Base-by-base conservation (phyloP, 2,329 filamentous ascomycete species). In the Fusarium poae region DNA sequence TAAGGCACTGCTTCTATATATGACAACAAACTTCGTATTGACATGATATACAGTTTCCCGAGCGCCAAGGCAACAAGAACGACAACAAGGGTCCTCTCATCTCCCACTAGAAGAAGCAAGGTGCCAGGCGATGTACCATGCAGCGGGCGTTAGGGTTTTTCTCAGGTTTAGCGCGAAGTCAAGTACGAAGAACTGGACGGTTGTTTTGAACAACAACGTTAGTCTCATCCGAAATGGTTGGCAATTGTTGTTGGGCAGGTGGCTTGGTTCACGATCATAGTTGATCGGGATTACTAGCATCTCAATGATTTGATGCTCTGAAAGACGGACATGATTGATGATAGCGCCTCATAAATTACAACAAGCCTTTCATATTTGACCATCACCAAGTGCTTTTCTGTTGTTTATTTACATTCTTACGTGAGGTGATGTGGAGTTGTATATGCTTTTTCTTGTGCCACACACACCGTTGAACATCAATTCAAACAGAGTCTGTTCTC, bases 41-140 rank as follows among this genome's bases (percentile, higher is more conserved):
- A 70, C 54, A 6, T 4, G 11, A 11, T 15, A 35, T 48, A 51
- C 63, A 88, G 86, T 84, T 87, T 76, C 79, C 82, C 45, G 84
- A 82, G 54, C 85, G 85, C 44, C 81, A 83, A 75, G 86, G 85
- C 43, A 62, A 74, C 69, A 86, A 82, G 77, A 88, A 88, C 77
- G 85, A 88, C 53, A 80, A 82, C 61, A 82, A 81, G 70, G 82
- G 82, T 55, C 67, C 77, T 35, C 81, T 83, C 72, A 76, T 77
- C 62, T 72, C 77, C 63, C 82, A 84, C 69, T 84, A 83, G 62
- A 78, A 68, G 40, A 60, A 42, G 32, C 39, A 51, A 21, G 48
- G 40, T 42, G 27, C 32, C 29, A 37, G 20, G n/a, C 37, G 23
- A 66, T 34, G 39, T 61, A 48, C 42, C 25, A 55, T 48, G 57